These are phyloP conservation scores for Quercus rubra DNA, from an alignment of 306 rosid species.

Conservation along the genomic window DNA sequence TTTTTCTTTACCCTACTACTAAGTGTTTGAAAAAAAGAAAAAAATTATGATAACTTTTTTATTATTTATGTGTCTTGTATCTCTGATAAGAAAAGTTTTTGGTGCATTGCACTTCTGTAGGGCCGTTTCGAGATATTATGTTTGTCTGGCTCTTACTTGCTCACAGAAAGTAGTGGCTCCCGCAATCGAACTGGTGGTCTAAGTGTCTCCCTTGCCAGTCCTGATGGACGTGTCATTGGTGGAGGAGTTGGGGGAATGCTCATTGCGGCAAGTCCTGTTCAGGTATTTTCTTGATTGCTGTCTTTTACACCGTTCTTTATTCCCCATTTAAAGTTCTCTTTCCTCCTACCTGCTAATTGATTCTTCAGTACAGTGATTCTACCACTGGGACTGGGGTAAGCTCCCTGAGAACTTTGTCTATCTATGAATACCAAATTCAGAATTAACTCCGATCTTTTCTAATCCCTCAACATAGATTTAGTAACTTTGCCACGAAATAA, in stretches of 20 bases:
- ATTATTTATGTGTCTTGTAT: background rate
- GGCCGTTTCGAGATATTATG: slow-evolving; percentile 91
- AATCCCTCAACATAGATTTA: background rate
- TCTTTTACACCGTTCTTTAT: background rate
- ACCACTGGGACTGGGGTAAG: background rate
- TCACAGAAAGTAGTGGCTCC: slow-evolving; percentile 52
- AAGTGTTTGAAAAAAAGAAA: too few species aligned
- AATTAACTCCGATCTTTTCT: background rate
- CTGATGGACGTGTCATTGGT: slow-evolving; percentile 87
- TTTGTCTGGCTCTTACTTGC: slow-evolving; percentile 80
- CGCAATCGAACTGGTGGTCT: slow-evolving; percentile 71
- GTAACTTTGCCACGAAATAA: background rate
- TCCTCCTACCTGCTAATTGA: background rate
- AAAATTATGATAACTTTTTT: background rate
- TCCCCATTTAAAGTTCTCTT: background rate
- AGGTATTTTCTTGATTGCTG: slow-evolving; percentile 44
- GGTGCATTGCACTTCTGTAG: slow-evolving; percentile 39
- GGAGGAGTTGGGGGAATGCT: slow-evolving; percentile 90
- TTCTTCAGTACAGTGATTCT: background rate
- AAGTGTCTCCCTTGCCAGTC: slow-evolving; percentile 83
- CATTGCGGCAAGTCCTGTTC: slow-evolving; percentile 83
- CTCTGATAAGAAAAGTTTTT: background rate
- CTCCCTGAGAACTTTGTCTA: background rate
- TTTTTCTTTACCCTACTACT: background rate
- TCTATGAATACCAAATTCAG: background rate